phyloP scores from a whole-genome alignment of 495 filamentous ascomycete species.

The Rostrohypoxylon terebratum region DNA sequence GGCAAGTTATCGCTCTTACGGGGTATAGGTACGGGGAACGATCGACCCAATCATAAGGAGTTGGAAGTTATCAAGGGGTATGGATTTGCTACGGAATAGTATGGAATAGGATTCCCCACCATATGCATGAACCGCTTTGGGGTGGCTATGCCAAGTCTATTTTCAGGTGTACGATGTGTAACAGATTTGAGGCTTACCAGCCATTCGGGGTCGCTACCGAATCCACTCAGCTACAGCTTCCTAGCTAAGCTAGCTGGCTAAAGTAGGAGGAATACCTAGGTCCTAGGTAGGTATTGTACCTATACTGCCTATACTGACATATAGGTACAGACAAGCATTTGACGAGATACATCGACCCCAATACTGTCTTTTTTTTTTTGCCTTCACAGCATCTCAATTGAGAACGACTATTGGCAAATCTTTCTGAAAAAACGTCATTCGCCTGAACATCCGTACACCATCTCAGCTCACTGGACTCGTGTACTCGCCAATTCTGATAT shows the following conservation, averaged over 20 bases:
- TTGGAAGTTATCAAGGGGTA: neutral
- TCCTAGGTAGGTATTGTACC: too few species aligned
- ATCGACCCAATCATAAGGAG: constrained; percentile 5
- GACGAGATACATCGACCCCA: constrained; percentile 25
- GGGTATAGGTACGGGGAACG: neutral
- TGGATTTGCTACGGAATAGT: too few species aligned
- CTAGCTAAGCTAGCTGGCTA: constrained; percentile 8
- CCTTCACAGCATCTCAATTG: constrained; percentile 13
- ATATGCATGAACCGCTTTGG: constrained; percentile 5
- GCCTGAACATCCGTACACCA: neutral
- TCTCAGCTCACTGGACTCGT: neutral
- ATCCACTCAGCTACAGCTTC: constrained; percentile 18
- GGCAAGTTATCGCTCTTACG: too few species aligned
- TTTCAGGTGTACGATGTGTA: constrained; percentile 25
- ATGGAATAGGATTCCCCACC: constrained; percentile 9
- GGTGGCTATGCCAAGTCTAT: constrained; percentile 38
- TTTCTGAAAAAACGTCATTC: neutral
- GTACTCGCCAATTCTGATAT: neutral
- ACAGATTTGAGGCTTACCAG: constrained; percentile 32
- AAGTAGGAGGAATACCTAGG: too few species aligned
- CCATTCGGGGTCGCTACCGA: constrained; percentile 31
- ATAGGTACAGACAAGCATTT: neutral
- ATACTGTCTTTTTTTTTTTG: constrained; percentile 2
- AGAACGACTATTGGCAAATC: constrained; percentile 7
- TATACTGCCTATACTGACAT: too few species aligned